These are phyloP conservation scores for Colletotrichum sp. DNA, from an alignment of 2,329 filamentous ascomycete species.

Conservation along the genomic window DNA sequence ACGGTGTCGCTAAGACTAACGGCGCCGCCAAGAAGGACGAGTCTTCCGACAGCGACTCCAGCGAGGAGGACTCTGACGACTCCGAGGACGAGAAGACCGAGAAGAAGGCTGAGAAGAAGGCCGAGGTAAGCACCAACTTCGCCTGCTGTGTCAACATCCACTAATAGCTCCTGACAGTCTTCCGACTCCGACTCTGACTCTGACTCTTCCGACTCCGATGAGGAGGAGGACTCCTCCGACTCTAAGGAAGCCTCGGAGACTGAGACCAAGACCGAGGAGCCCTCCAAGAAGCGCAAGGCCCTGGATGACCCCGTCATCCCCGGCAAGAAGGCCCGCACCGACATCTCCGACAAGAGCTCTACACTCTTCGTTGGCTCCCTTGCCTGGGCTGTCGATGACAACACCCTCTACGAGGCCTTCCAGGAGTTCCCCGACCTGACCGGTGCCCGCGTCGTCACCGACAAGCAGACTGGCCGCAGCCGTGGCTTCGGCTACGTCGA, in stretches of 20 bases:
- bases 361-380: constrained; percentile 92
- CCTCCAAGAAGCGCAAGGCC: constrained; percentile 72
- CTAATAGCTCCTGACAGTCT: constrained; percentile 4
- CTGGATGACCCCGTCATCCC: constrained; percentile 50
- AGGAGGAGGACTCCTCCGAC: constrained; percentile 36
- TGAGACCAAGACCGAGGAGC: constrained; percentile 53
- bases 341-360: constrained; percentile 51
- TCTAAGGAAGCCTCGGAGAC: constrained; percentile 35
- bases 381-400: constrained; percentile 89
- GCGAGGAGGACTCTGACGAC: constrained; percentile 25
- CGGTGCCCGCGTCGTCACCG: constrained; percentile 81
- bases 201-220: constrained; percentile 37
- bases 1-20: constrained; percentile 34
- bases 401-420: constrained; percentile 81
- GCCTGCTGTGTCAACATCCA: not conserved
- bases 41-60: constrained; percentile 34
- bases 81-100: constrained; percentile 33
- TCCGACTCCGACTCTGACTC: constrained; percentile 38
- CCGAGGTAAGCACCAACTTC: constrained; percentile 13
- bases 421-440: constrained; percentile 76
- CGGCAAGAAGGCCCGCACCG: constrained; percentile 73
- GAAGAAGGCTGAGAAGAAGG: constrained; percentile 24
- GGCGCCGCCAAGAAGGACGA: constrained; percentile 33
- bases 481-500: constrained; percentile 96
- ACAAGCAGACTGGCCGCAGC: constrained; percentile 80